A percentile compares a stretch with the other conserved stretches of the same genome.
phyloP scores from a whole-genome alignment of 192 early-diverging fungal species.

The Gonapodya sp. region DNA sequence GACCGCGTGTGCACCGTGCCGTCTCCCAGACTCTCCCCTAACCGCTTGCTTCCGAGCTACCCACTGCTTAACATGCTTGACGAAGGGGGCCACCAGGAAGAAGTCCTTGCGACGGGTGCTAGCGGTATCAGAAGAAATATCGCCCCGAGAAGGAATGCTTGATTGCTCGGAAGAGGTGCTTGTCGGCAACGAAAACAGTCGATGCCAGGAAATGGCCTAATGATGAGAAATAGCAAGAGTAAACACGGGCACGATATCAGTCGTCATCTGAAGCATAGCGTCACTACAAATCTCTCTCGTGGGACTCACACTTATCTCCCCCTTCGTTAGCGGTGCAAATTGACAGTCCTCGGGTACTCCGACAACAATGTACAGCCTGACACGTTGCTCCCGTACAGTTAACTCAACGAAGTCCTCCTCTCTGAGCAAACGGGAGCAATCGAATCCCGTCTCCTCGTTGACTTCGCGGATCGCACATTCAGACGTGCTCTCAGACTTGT shows the following conservation, averaged over 20 bases:
- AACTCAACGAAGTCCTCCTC: conserved; percentile 78
- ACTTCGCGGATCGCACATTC: conserved; percentile 89
- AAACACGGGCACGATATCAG: no score
- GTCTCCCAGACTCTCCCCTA: not conserved
- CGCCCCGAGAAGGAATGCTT: not conserved
- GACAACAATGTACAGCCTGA: conserved; percentile 81
- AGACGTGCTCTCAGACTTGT: conserved; percentile 83
- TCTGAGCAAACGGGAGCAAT: conserved; percentile 56
- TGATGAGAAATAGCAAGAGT: no score
- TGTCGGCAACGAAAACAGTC: not conserved
- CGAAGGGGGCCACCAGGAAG: not conserved
- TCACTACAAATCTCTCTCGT: not conserved
- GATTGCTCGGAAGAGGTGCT: not conserved
- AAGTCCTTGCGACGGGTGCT: not conserved
- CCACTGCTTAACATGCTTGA: not conserved
- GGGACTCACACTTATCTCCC: conserved; percentile 81
- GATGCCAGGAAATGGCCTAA: not conserved
- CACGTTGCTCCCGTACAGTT: conserved; percentile 80
- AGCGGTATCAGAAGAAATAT: not conserved
- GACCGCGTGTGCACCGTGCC: not conserved
- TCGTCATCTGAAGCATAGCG: not conserved
- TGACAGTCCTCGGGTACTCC: conserved; percentile 71
- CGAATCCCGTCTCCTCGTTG: conserved; percentile 91
- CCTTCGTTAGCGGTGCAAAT: conserved; percentile 77
- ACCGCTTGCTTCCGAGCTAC: not conserved